Conservation (phyloP, 768 basidiomycete species). For the Macrolepiota fuliginosa region DNA sequence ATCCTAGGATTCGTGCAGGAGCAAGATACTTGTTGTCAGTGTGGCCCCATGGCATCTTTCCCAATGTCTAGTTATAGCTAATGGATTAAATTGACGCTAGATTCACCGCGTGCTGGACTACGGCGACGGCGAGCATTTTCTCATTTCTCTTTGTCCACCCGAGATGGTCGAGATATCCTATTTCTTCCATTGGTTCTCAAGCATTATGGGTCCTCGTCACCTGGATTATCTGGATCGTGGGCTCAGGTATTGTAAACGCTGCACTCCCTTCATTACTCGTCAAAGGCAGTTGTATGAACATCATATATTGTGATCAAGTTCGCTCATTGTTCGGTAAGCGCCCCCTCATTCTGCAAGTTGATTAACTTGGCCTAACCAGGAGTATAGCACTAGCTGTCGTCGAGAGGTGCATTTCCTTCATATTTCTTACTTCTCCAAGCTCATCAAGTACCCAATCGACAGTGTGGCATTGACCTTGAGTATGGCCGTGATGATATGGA, state of each 20-base stretch:
- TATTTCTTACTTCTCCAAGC: background rate
- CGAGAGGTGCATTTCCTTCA: slow-evolving; percentile 41
- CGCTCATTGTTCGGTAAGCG: slow-evolving; percentile 48
- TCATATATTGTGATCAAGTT: slow-evolving; percentile 58
- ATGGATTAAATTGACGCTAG: slow-evolving; percentile 26
- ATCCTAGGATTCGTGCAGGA: slow-evolving; percentile 38
- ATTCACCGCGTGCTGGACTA: slow-evolving; percentile 61
- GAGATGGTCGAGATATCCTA: slow-evolving; percentile 47
- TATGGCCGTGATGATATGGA: slow-evolving; percentile 46
- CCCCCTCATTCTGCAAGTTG: background rate
- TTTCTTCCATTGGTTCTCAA: slow-evolving; percentile 59
- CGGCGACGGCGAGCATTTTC: slow-evolving; percentile 47
- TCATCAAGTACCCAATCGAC: background rate
- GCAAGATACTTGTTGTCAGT: slow-evolving; percentile 50
- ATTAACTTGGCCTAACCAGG: slow-evolving; percentile 20
- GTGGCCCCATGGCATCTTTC: background rate
- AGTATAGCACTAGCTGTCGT: slow-evolving; percentile 39
- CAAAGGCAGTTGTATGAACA: slow-evolving; percentile 35
- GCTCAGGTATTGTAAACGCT: slow-evolving; percentile 48
- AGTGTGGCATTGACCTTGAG: slow-evolving; percentile 48
- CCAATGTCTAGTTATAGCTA: background rate
- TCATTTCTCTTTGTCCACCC: slow-evolving; percentile 63
- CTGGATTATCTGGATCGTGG: slow-evolving; percentile 60
- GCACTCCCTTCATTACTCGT: slow-evolving; percentile 44
- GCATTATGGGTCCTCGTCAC: slow-evolving; percentile 57